These are phyloP conservation scores for Periconia digitata DNA, from an alignment of 2,329 filamentous ascomycete species.

Conservation along the genomic window DNA sequence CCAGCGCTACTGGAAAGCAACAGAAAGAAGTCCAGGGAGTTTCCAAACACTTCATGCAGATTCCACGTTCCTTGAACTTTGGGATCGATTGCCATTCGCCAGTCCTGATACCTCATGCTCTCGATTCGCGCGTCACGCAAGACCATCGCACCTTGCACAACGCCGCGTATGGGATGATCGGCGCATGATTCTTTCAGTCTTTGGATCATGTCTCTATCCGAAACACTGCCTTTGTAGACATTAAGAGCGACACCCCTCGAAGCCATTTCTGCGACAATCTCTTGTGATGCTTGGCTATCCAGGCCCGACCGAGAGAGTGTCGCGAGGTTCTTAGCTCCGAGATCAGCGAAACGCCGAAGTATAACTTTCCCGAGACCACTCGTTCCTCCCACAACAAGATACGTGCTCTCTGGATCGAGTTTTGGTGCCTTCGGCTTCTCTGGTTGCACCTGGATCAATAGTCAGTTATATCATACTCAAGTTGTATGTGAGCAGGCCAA, in stretches of 20 bases:
- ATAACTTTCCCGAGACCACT: background rate
- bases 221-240: slow-evolving; percentile 1
- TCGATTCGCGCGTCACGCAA: slow-evolving; percentile 1
- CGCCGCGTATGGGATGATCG: slow-evolving; percentile 15
- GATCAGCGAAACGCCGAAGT: background rate
- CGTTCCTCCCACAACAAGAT: background rate
- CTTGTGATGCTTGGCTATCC: background rate
- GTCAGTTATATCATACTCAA: no score
- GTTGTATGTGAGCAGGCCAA: no score
- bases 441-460: background rate
- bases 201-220: background rate
- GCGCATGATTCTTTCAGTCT: background rate
- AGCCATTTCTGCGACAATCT: background rate
- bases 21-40: slow-evolving; percentile 11
- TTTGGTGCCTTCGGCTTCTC: background rate
- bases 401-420: background rate
- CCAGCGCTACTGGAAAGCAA: slow-evolving; percentile 8
- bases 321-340: background rate
- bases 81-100: background rate
- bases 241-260: slow-evolving; percentile 1
- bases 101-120: background rate
- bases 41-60: background rate
- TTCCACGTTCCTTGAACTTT: slow-evolving; percentile 4
- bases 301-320: slow-evolving; percentile 2
- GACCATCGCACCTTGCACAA: slow-evolving; percentile 26